Evolutionary conservation across 2,329 filamentous ascomycete species (phyloP), one percentile per base, ranked within the genome.

Genomic region (Aspergillus pseudonomiae): DNA sequence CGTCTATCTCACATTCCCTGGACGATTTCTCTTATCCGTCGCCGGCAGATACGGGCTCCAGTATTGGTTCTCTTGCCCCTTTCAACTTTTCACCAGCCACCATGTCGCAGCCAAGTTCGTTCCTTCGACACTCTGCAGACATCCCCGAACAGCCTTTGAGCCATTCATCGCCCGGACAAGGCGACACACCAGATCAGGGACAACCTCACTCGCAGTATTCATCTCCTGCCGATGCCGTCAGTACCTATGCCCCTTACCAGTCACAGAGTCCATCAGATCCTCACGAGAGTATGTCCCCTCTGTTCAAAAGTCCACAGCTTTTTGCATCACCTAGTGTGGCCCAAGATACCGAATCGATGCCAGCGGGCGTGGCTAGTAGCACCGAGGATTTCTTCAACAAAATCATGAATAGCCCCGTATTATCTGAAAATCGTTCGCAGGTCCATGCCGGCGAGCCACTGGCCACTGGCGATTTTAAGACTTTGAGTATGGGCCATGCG

Each of bases 131-230:
- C 19, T 65, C 73, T 6, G 53, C 68, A 3, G 65, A 77, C 67
- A 28, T 78, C 73, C 39, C 82, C 77, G 30, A 72, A 77, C 62
- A 84, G 77, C 3, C 79, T n/a, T 14, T 65, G 50, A 28, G 63
- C 39, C 36, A 64, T 52, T 46, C 66, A 39, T 56, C 65, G 12
- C 54, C 59, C 26, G 60, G 56, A 24, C 52, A 57, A 39, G 48
- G 48, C 11, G 36, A 28, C 11, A 16, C 59, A 3, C 16, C 59
- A 2, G 60, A 61, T 7, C 32, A 57, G 45, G 39, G 34, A n/a
- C 32, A 53, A 19, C 45, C 53, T 32, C 26, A 57, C 24, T 26
- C 59, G 12, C 46, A 41, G 14, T 60, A 58, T 30, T 30, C 53
- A 14, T 45, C 65, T 11, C 50, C 59, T 7, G 14, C 53, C 11